Evolutionary conservation across 225 moss, liverwort and hornwort species (phyloP).

Genomic region (Antitrichia curtipendula): DNA sequence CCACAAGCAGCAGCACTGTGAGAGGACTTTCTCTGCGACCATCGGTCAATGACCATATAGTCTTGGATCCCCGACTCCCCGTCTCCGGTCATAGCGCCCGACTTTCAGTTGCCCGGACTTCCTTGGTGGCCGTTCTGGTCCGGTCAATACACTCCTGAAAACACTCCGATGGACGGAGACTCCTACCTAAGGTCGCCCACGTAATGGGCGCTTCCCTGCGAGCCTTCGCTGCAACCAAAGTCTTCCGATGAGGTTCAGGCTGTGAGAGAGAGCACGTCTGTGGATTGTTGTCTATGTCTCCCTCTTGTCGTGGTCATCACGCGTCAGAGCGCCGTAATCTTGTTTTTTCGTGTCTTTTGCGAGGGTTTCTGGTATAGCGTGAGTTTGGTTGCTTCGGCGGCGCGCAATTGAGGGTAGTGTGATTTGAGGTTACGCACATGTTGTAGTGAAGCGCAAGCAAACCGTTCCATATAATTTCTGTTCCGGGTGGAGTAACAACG

Average conservation of each 20-base stretch:
- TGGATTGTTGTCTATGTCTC: neutral
- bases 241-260: neutral
- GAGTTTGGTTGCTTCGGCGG: neutral
- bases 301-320: neutral
- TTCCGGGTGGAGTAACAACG: neutral
- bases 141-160: too few relatives aligned
- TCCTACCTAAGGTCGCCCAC: neutral
- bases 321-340: neutral
- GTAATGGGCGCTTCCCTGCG: neutral
- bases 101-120: neutral
- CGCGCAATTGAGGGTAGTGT: neutral
- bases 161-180: neutral
- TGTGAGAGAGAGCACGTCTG: neutral
- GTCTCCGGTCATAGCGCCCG: neutral
- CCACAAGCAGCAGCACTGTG: neutral
- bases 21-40: neutral
- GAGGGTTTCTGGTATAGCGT: neutral
- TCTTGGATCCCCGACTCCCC: fast-evolving
- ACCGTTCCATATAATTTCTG: neutral
- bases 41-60: neutral
- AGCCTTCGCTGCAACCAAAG: neutral
- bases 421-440: neutral
- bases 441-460: neutral
- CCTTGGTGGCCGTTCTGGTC: too few relatives aligned
- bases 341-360: neutral